phyloP scores from a whole-genome alignment of 2,329 filamentous ascomycete genomes.

The Aphanocladium album region DNA sequence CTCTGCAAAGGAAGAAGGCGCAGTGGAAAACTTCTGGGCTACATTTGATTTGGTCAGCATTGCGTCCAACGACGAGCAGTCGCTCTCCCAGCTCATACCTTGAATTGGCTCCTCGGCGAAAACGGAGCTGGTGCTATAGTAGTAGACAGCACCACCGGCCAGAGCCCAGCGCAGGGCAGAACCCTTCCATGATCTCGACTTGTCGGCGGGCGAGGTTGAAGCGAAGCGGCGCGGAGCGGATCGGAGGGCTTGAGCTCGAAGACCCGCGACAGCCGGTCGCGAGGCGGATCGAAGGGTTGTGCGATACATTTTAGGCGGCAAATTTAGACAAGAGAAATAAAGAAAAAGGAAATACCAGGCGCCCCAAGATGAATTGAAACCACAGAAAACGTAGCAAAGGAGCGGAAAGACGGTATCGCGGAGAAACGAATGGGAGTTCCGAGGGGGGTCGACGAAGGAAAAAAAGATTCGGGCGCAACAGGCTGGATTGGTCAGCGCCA shows the following conservation, averaged over 20 bases:
- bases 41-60: background rate
- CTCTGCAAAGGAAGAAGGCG: conserved; percentile 50
- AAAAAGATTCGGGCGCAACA: conserved; percentile 1
- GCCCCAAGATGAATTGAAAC: background rate
- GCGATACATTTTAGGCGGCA: conserved; percentile 43
- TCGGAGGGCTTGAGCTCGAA: conserved; percentile 35
- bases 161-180: conserved; percentile 67
- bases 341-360: conserved; percentile 5
- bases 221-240: conserved; percentile 45
- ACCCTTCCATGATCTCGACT: conserved; percentile 78
- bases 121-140: conserved; percentile 83
- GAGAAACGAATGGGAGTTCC: background rate
- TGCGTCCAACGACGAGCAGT: background rate
- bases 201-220: conserved; percentile 51
- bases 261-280: conserved; percentile 36
- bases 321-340: conserved; percentile 12
- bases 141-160: conserved; percentile 76
- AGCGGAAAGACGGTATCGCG: background rate
- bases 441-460: background rate
- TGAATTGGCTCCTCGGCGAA: conserved; percentile 76
- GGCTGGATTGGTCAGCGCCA: conserved; percentile 14
- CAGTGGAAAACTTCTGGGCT: conserved; percentile 27
- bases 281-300: conserved; percentile 44
- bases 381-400: background rate
- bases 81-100: conserved; percentile 53